Evolutionary conservation across 1,139 yeast genomes (phyloP), one percentile per base, ranked within the genome.

Genomic region (Debaryomyces psychrophilus): DNA sequence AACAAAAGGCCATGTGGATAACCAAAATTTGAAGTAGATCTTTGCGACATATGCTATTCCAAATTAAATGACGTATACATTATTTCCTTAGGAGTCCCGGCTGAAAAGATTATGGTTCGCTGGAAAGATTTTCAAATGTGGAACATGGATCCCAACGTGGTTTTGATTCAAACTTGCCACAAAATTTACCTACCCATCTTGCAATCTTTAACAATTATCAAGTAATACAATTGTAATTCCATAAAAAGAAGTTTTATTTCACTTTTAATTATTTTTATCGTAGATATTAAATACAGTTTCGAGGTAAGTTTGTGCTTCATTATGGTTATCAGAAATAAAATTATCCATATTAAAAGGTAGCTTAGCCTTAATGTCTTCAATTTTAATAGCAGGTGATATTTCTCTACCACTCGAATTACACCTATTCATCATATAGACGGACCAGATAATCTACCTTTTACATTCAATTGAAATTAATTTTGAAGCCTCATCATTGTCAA

Each of bases 351-450:
- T 51, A 29, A 60, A 54, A 1, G 69, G 69, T 9, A 65, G 50
- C 40, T 51, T 52, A 4, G 63, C 57, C 14, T 54, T 44, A 4
- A 65, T 61, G 43, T 65, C 65, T 7, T 56, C 59, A 14, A 67
- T 49, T 43, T 55, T 52, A 9, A 71, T 61, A 33, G 72, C 68
- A 11, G 70, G 58, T 8, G 68, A 59, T 22, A 74, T 51, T 28
- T 64, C 59, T 41, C 71, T 49, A 1, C 75, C 74, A 51, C 72
- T 65, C 8, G 73, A 64, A 40, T 65, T 70, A 50, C 75, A 69
- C 28, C 73, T 48, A 50, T 71, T 76, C 75, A 71, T 69, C 74
- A 71, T 68, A 45, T 66, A 70, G 4, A 69, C 72, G 1, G 69
- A 56, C 77, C 76, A 71, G 9, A 71, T 58, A 1, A 75, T 69